Conservation (phyloP, 306 rosid species). For the Begonia fuchsioides region DNA sequence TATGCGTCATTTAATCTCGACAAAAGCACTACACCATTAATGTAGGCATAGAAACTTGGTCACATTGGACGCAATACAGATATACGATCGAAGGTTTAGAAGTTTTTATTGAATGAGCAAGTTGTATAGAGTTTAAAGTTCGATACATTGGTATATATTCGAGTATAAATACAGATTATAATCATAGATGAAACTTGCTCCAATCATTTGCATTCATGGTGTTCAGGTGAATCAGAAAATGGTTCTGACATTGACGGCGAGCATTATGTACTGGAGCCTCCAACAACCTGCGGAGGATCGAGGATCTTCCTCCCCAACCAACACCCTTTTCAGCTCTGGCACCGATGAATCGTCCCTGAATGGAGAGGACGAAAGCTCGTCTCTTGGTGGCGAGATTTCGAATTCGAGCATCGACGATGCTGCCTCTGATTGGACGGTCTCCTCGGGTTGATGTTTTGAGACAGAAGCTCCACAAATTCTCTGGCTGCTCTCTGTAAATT, state of each 20-base stretch:
- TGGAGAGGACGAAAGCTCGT: slow-evolving; percentile 64
- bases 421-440: slow-evolving; percentile 61
- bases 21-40: no score
- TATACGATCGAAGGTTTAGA: no score
- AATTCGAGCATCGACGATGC: slow-evolving; percentile 61
- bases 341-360: slow-evolving; percentile 60
- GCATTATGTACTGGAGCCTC: slow-evolving; percentile 90
- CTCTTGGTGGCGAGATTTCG: slow-evolving; percentile 56
- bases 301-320: slow-evolving; percentile 39
- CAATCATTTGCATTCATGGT: neutral
- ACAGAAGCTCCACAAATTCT: no score
- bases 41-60: no score
- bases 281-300: slow-evolving; percentile 49
- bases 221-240: slow-evolving; percentile 95
- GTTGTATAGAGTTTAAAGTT: no score
- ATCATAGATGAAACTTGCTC: no score
- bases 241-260: slow-evolving; percentile 77
- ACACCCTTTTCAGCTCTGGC: slow-evolving; percentile 18
- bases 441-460: slow-evolving; percentile 45
- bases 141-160: no score
- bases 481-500: no score
- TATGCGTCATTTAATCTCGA: no score
- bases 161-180: no score
- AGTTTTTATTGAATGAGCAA: no score
- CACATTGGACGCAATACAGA: no score